Evolutionary conservation across 2,329 filamentous ascomycete species (phyloP), one percentile per base, ranked within the genome.

Genomic region (Ilyonectria robusta): DNA sequence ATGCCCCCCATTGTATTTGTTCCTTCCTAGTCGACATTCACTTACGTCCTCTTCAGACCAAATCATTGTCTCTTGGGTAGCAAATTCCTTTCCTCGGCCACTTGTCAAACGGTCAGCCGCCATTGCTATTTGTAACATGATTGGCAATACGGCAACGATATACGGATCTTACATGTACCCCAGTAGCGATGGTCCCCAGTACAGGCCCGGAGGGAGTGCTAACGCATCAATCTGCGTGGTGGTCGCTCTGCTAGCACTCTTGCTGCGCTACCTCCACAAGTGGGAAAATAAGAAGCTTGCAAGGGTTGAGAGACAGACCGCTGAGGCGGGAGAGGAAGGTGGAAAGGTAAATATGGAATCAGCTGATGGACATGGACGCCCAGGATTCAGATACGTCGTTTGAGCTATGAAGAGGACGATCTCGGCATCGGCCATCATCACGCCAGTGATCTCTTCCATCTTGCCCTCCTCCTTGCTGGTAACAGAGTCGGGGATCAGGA

Each of bases 51-150:
- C 40, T 29, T 7, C 61, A 81, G 80, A 85, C 46, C 84, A 85
- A 69, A 86, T 87, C 66, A 87, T 94, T 26, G 91, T 94, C 51
- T 89, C 91, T 0, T 88, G 87, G 72, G 89, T 94, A 37, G 88
- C 89, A 4, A 92, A 93, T 69, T 91, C 92, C 9, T 86, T 94
- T 40, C 91, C 92, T 0, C 92, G 92, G 78, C 91, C 92, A 1
- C 78, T 91, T 2, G 91, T 90, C 2, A 89, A 91, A 54, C 86
- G 91, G 2, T 92, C 91, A 5, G 87, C 87, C 2, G 86, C 86
- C 4, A 91, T 93, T 58, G 88, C 91, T 9, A 84, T 93, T n/a
- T 81, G 91, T 54, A 92, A 92, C 74, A 80, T 92, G 70, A 82
- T 93, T 47, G 92, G 91, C 0, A 92, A 92, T 76, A 87, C 79